Evolutionary conservation across 2,329 filamentous ascomycete genomes (phyloP), one percentile per base, ranked within the genome.

Genomic region (Ceratocystis lukuohia): DNA sequence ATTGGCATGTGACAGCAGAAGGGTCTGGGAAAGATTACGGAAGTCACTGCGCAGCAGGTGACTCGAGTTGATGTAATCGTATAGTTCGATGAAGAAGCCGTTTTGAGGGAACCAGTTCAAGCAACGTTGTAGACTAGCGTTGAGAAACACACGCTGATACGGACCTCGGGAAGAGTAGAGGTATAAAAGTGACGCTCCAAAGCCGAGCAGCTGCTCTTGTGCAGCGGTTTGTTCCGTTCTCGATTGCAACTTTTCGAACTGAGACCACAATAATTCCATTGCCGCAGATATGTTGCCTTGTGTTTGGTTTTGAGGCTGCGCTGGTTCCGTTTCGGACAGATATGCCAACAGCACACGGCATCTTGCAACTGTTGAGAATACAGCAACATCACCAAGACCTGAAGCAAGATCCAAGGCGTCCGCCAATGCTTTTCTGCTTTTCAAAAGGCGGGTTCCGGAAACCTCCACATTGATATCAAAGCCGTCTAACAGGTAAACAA

Each of bases 1-100:
- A 64, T 77, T 73, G 5, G 67, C 62, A 17, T 72, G 70, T 5
- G 73, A 69, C 1, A 82, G 74, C 0, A 84, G 74, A 71, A 80
- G 80, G 72, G 80, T 79, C 22, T 80, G 75, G 10, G 92, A 77
- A 7, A 89, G 75, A 5, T 82, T 79, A n/a, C 88, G 84, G 22
- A 95, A 83, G 20, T 89, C 87, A 70, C 95, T 89, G 69, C 91
- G 83, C 65, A 94, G 81, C 28, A 86, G 82, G 56, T 90, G 83
- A 6, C 86, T 83, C 1, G 84, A 80, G 72, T 93, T 87, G 69
- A 89, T 86, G 79, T 86, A 88, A n/a, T 85, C 82, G 69, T 88
- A 88, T 0, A 94, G 76, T 1, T 82, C 79, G 0, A 95, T 80
- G 69, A 96, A 87, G 5, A 90, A 79, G 1, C 85, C 88, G 75